Evolutionary conservation across 768 basidiomycete genomes (phyloP).

Genomic region (Suillus plorans): DNA sequence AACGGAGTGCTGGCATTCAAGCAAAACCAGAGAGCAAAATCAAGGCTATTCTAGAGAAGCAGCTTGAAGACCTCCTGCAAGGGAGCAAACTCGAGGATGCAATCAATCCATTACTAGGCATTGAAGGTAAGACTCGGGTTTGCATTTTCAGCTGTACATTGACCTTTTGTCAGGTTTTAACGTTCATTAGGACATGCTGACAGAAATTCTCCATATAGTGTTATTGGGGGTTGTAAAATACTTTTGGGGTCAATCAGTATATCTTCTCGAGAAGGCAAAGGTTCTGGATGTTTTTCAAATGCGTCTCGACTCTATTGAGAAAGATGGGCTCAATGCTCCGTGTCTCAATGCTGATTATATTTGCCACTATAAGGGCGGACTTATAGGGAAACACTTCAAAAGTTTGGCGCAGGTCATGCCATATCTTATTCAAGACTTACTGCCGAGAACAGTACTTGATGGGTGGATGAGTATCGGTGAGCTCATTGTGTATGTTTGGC

Average conservation of each 20-base stretch:
- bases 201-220: slow-evolving; percentile 34
- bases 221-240: slow-evolving; percentile 35
- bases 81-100: neutral
- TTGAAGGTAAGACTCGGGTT: neutral
- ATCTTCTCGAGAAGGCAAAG: slow-evolving; percentile 23
- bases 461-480: slow-evolving; percentile 17
- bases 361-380: slow-evolving; percentile 25
- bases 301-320: slow-evolving; percentile 17
- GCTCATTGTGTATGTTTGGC: slow-evolving; percentile 41
- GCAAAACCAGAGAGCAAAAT: slow-evolving; percentile 5
- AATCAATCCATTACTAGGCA: slow-evolving; percentile 11
- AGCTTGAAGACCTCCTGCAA: slow-evolving; percentile 2
- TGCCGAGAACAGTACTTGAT: slow-evolving; percentile 19
- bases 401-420: slow-evolving; percentile 31
- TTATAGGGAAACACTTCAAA: slow-evolving; percentile 36
- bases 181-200: slow-evolving; percentile 27
- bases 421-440: slow-evolving; percentile 32
- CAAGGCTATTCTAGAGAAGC: slow-evolving; percentile 4
- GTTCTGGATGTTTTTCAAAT: slow-evolving; percentile 20
- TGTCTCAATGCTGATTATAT: slow-evolving; percentile 32
- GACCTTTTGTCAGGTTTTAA: slow-evolving; percentile 21
- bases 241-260: slow-evolving; percentile 26
- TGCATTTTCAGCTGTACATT: no score
- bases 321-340: slow-evolving; percentile 26
- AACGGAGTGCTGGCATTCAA: neutral